Evolutionary conservation across 164 flowering plant species (phyloP), one percentile per base, ranked within the genome.

Genomic region (Akebia trifoliata): DNA sequence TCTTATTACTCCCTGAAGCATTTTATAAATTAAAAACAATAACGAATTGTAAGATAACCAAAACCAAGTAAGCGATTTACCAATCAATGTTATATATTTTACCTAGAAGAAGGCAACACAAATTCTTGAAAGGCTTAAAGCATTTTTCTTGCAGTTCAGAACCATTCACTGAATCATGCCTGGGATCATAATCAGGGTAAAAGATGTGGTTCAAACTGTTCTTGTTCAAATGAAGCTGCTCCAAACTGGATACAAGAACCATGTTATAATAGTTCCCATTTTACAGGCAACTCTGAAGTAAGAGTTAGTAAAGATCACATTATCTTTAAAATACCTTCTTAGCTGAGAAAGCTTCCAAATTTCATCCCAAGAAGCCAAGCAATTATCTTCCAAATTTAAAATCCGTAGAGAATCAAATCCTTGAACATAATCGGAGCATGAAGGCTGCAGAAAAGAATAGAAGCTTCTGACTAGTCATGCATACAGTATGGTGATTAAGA

Each of bases 141-240:
- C 60, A 53, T 50, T 65, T 65, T 50, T 73, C 72, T 32, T 11
- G 37, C 26, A 44, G 54, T 42, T 74, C 73, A 62, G 44, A 18
- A 30, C 57, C 72, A 45, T 46, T 56, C 37, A 37, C 32, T 26
- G 59, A 49, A 48, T 68, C 54, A 34, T 24, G 38, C 4, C 55
- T 37, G 42, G 42, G 50, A 59, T 62, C 62, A 60, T 11, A 15
- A 54, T 65, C 69, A 47, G 97, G 84, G 56, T 86, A 89, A 76
- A 64, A 76, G 10, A 85, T 62, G 39, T 14, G 53, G 22, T 57
- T 67, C 71, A 92, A 46, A 15, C 65, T 68, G 76, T 93, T 93
- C 78, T 87, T 84, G 81, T 80, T 93, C 75, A 93, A 65, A 72
- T 84, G 75, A 67, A 93, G 92, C 77, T 87, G 85, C 83, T 86